These are phyloP conservation scores for Botrytis cinerea DNA, from an alignment of 2,329 filamentous ascomycete genomes.

Conservation along the genomic window DNA sequence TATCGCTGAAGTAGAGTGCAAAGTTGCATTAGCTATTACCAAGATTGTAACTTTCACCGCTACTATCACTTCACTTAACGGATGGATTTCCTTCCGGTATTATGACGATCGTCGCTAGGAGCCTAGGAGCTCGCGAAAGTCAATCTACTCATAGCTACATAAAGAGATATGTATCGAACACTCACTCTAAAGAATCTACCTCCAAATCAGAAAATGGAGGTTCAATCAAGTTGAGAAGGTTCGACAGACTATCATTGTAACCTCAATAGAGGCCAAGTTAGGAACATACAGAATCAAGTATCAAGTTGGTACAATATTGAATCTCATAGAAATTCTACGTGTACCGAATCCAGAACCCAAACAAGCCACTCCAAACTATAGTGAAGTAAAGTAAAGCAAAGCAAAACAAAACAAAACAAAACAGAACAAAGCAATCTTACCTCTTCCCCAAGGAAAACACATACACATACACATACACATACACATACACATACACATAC, in stretches of 20 bases:
- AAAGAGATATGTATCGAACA: background rate
- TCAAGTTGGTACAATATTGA: background rate
- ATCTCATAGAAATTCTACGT: background rate
- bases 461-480: too few relatives aligned
- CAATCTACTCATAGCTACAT: background rate
- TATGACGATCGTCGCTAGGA: background rate
- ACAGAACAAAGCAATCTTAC: too few relatives aligned
- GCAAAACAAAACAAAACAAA: too few relatives aligned
- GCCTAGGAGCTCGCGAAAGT: fast-evolving
- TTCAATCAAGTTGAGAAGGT: background rate
- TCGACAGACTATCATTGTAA: background rate
- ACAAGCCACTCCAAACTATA: background rate
- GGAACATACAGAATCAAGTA: background rate
- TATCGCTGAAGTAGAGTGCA: background rate
- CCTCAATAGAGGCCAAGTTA: background rate
- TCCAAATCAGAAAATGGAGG: background rate
- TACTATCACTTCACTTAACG: background rate
- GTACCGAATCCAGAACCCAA: background rate
- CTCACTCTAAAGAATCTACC: too few relatives aligned
- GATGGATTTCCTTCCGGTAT: background rate
- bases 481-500: too few relatives aligned
- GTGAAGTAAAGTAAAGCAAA: too few relatives aligned
- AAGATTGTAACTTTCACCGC: background rate
- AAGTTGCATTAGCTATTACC: background rate
- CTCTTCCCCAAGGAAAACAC: too few relatives aligned